Conservation (phyloP, 352 stramenopile species). For the Globisporangium recalcitrans region DNA sequence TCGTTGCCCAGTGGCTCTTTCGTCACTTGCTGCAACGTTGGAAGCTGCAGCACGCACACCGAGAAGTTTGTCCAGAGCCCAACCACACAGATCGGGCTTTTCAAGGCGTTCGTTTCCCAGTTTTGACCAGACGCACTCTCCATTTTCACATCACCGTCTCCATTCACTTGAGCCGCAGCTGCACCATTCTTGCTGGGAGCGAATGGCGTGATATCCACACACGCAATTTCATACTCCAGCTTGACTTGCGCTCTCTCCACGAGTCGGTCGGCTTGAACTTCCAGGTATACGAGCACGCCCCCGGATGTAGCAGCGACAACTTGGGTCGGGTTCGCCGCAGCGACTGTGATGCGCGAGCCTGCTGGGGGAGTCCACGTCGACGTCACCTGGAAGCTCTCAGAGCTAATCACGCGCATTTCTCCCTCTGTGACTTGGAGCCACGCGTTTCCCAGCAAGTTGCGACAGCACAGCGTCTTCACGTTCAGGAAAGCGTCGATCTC, state of each 20-base stretch:
- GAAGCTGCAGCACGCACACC: conserved; percentile 82
- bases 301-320: conserved; percentile 89
- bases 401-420: conserved; percentile 87
- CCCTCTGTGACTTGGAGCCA: conserved; percentile 94
- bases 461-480: conserved; percentile 90
- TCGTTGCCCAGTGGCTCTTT: conserved; percentile 75
- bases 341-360: conserved; percentile 74
- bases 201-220: conserved; percentile 86
- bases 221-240: conserved; percentile 94
- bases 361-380: conserved; percentile 75
- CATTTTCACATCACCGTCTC: conserved; percentile 57
- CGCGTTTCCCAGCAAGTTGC: conserved; percentile 86
- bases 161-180: conserved; percentile 11
- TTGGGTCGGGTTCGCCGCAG: conserved; percentile 87
- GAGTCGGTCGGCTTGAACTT: conserved; percentile 59
- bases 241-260: conserved; percentile 54
- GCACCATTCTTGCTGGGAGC: conserved; percentile 1
- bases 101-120: conserved; percentile 51
- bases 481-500: conserved; percentile 86
- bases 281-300: conserved; percentile 88
- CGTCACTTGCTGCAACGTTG: conserved; percentile 60
- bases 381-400: conserved; percentile 47
- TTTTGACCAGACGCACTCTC: conserved; percentile 27
- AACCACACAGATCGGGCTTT: conserved; percentile 69
- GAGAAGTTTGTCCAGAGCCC: conserved; percentile 93